Evolutionary conservation across 1,139 yeast species (phyloP).

Genomic region (Debaryomycetaceae sp.): DNA sequence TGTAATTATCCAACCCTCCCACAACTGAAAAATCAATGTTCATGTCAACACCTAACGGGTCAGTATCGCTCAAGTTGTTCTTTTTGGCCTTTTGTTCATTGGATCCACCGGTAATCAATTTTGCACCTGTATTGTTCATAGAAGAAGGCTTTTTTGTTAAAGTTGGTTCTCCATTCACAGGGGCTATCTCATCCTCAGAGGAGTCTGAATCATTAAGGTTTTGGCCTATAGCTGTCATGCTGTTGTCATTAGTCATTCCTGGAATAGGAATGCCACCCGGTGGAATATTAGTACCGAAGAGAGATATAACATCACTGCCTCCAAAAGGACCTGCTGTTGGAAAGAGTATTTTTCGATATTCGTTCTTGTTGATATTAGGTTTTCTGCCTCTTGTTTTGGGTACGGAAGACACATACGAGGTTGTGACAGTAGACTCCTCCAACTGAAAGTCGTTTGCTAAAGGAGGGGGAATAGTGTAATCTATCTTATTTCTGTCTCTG

Average conservation of each 20-base stretch:
- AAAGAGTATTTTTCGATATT: conserved; percentile 60
- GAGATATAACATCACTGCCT: conserved; percentile 79
- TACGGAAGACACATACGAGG: conserved; percentile 12
- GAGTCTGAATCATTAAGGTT: conserved; percentile 60
- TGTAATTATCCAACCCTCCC: conserved; percentile 90
- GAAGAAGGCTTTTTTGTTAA: conserved; percentile 15
- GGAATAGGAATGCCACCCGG: conserved; percentile 47
- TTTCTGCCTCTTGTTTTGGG: conserved; percentile 25
- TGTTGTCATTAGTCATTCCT: conserved; percentile 25
- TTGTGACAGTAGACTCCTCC: conserved; percentile 11
- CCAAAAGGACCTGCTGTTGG: conserved; percentile 99
- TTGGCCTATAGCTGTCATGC: conserved; percentile 51
- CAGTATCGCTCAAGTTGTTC: conserved; percentile 81
- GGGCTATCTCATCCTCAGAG: conserved; percentile 59
- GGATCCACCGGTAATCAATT: conserved; percentile 38
- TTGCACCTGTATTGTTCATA: conserved; percentile 20
- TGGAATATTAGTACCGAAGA: conserved; percentile 67
- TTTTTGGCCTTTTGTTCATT: conserved; percentile 45
- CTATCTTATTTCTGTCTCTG: conserved; percentile 69
- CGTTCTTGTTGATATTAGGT: conserved; percentile 36
- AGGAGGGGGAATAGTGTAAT: conserved; percentile 88
- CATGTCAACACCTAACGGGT: conserved; percentile 93
- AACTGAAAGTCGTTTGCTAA: conserved; percentile 47
- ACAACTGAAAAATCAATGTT: conserved; percentile 85
- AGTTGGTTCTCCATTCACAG: conserved; percentile 39